phyloP scores from a whole-genome alignment of 805 yeast genomes.

The Zygosaccharomyces siamensis region DNA sequence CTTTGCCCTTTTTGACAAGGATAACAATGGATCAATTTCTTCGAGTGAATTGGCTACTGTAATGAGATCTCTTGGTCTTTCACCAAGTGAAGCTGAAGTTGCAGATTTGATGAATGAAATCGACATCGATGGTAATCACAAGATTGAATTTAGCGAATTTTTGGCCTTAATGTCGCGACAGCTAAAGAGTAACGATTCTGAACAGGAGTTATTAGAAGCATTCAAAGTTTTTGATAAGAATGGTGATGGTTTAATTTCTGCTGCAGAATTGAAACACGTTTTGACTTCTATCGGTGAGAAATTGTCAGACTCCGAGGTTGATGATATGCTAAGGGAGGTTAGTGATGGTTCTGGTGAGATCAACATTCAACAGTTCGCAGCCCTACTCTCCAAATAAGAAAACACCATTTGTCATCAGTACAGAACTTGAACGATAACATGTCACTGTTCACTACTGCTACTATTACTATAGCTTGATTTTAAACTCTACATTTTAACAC shows the following conservation, averaged over 20 bases:
- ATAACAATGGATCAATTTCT: conserved; percentile 94
- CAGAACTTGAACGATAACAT: not conserved
- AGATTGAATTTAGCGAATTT: conserved; percentile 77
- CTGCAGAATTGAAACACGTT: conserved; percentile 94
- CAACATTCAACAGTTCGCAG: conserved; percentile 94
- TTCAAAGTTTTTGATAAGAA: conserved; percentile 95
- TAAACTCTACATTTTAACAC: conserved; percentile 1
- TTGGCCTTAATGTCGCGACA: conserved; percentile 86
- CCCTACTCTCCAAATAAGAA: conserved; percentile 68
- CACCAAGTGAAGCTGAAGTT: conserved; percentile 93
- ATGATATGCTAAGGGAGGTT: conserved; percentile 95
- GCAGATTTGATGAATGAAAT: conserved; percentile 97
- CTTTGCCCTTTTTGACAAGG: conserved; percentile 92
- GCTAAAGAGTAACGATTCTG: conserved; percentile 93
- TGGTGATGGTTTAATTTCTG: conserved; percentile 95
- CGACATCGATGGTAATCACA: conserved; percentile 91
- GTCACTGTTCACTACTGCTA: not conserved
- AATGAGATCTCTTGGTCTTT: conserved; percentile 98
- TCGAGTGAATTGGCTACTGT: conserved; percentile 95
- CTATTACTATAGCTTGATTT: conserved; percentile 2
- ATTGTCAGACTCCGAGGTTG: conserved; percentile 93
- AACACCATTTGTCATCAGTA: not conserved
- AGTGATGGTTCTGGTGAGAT: conserved; percentile 95
- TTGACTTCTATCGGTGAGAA: conserved; percentile 97
- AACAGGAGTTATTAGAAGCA: conserved; percentile 95